phyloP scores from a whole-genome alignment of 2,329 filamentous ascomycete species.

The Aspergillus ibericus region DNA sequence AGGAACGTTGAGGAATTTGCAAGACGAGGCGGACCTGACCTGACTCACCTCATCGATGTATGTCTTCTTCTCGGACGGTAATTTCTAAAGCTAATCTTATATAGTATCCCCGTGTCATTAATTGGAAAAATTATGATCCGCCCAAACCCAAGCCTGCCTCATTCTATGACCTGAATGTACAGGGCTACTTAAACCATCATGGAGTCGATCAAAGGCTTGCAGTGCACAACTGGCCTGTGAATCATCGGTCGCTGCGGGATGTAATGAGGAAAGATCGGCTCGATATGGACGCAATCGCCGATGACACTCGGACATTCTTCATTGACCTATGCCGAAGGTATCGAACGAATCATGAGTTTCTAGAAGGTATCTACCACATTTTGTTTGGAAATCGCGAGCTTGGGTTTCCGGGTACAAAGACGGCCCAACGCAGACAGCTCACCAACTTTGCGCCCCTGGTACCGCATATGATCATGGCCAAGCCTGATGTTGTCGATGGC shows the following conservation, averaged over 20 bases:
- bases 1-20: neutral
- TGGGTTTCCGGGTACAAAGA: neutral
- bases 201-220: neutral
- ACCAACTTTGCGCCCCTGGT: neutral
- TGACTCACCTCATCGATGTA: neutral
- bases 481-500: neutral
- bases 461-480: neutral
- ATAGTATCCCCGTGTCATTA: neutral
- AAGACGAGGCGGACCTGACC: neutral
- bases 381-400: neutral
- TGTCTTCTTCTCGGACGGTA: no score
- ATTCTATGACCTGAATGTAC: neutral
- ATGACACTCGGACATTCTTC: neutral
- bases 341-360: neutral
- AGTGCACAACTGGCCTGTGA: neutral
- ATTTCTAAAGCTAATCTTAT: neutral
- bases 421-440: neutral
- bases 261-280: neutral
- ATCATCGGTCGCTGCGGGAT: neutral
- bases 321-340: neutral
- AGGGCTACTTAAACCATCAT: neutral
- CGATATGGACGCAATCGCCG: neutral
- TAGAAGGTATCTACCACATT: neutral
- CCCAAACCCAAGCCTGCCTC: neutral
- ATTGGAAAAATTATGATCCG: neutral